These are phyloP conservation scores for Aureobasidium sp. DNA, from an alignment of 2,329 filamentous ascomycete species.

Conservation along the genomic window DNA sequence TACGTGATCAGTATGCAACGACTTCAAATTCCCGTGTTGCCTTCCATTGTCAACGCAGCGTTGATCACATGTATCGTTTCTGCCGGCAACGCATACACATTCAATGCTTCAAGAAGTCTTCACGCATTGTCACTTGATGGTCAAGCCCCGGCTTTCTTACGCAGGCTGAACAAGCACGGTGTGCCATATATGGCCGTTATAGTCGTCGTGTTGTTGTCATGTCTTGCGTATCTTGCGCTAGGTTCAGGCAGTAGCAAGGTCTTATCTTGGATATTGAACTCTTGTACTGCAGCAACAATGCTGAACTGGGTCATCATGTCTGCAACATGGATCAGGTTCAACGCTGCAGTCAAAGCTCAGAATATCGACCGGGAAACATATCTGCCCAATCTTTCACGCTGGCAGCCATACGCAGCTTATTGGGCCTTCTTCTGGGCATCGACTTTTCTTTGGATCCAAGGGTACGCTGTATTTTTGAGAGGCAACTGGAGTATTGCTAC, in stretches of 20 bases:
- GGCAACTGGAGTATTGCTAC: slow-evolving; percentile 34
- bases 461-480: slow-evolving; percentile 47
- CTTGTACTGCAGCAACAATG: slow-evolving; percentile 52
- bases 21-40: slow-evolving; percentile 37
- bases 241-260: slow-evolving; percentile 26
- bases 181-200: slow-evolving; percentile 54
- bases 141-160: slow-evolving; percentile 49
- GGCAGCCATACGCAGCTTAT: slow-evolving; percentile 22
- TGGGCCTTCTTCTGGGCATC: slow-evolving; percentile 31
- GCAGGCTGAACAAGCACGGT: slow-evolving; percentile 53
- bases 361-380: slow-evolving; percentile 42
- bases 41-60: slow-evolving; percentile 31
- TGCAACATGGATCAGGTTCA: slow-evolving; percentile 48
- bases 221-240: slow-evolving; percentile 30
- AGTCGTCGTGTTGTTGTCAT: slow-evolving; percentile 38
- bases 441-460: slow-evolving; percentile 41
- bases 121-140: slow-evolving; percentile 50
- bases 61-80: slow-evolving; percentile 49
- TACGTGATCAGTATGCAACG: slow-evolving; percentile 34
- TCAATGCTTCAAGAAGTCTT: slow-evolving; percentile 47
- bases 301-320: slow-evolving; percentile 56
- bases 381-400: background rate
- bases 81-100: slow-evolving; percentile 51
- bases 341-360: slow-evolving; percentile 44
- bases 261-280: slow-evolving; percentile 40